Evolutionary conservation across 306 rosid genomes (phyloP).

Genomic region (Cyclanthera cordifolia): DNA sequence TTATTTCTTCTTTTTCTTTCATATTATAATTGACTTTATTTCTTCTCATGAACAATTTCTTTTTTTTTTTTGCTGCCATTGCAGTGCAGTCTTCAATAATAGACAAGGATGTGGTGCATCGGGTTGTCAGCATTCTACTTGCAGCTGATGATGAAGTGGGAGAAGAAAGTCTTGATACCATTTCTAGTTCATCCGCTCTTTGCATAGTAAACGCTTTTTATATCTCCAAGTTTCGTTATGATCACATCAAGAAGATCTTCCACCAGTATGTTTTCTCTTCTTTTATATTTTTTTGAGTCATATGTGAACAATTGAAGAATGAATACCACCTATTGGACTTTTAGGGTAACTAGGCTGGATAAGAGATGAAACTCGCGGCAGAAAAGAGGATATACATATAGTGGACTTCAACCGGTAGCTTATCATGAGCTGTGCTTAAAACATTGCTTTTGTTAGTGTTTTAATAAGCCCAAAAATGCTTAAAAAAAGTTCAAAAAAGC

Average conservation of each 20-base stretch:
- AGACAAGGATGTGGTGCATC: slow-evolving; percentile 50
- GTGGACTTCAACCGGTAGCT: background rate
- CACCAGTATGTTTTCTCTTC: slow-evolving; percentile 30
- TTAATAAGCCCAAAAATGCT: too few species aligned
- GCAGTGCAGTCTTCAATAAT: slow-evolving; percentile 60
- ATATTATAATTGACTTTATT: background rate
- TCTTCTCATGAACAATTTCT: background rate
- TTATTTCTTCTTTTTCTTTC: background rate
- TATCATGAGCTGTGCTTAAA: background rate
- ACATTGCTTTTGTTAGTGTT: too few species aligned
- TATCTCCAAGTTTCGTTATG: slow-evolving; percentile 49
- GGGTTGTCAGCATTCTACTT: slow-evolving; percentile 32
- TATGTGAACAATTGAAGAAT: background rate
- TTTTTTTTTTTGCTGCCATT: background rate
- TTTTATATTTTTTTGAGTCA: background rate
- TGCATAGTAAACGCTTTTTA: slow-evolving; percentile 46
- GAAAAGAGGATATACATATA: background rate
- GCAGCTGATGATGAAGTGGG: slow-evolving; percentile 39
- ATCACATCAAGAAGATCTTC: slow-evolving; percentile 57
- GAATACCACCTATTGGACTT: background rate
- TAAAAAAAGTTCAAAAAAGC: too few species aligned
- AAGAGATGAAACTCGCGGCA: background rate
- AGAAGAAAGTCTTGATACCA: slow-evolving; percentile 17
- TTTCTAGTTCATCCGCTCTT: slow-evolving; percentile 20
- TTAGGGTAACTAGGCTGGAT: background rate